A percentile compares a stretch with the other conserved stretches of the same genome.
phyloP scores from a whole-genome alignment of 257 asterid species.

The Verbena officinalis region DNA sequence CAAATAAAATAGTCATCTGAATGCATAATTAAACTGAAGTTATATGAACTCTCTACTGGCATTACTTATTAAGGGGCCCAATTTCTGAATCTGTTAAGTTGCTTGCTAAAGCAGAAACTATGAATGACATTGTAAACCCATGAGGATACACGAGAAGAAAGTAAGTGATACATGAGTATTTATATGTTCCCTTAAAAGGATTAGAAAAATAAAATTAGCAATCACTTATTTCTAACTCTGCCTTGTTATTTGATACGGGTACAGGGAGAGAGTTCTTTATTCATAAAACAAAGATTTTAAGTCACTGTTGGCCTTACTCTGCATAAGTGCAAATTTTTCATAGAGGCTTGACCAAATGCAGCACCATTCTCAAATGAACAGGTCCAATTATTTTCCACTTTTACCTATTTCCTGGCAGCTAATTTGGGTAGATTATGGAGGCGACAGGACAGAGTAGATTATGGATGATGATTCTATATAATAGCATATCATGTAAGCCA shows the following conservation, averaged over 20 bases:
- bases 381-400: neutral
- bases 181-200: neutral
- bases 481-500: neutral
- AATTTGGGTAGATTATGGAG: neutral
- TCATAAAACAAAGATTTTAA: slow-evolving; percentile 12
- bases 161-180: neutral
- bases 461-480: neutral
- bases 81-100: slow-evolving; percentile 13
- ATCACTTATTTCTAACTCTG: slow-evolving; percentile 12
- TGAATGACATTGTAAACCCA: neutral
- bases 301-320: neutral
- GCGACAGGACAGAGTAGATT: neutral
- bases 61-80: neutral
- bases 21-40: neutral
- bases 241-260: neutral
- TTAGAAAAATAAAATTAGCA: neutral
- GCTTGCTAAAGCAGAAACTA: neutral
- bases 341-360: neutral
- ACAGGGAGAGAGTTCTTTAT: neutral
- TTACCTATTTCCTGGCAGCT: neutral
- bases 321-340: slow-evolving; percentile 1
- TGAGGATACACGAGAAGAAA: neutral
- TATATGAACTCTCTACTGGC: neutral
- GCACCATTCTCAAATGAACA: slow-evolving; percentile 18
- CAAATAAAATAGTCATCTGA: neutral